Percentiles rank a stretch among this genome's conserved stretches.
Conservation (phyloP, 805 yeast species). For the Yarrowia sp. region DNA sequence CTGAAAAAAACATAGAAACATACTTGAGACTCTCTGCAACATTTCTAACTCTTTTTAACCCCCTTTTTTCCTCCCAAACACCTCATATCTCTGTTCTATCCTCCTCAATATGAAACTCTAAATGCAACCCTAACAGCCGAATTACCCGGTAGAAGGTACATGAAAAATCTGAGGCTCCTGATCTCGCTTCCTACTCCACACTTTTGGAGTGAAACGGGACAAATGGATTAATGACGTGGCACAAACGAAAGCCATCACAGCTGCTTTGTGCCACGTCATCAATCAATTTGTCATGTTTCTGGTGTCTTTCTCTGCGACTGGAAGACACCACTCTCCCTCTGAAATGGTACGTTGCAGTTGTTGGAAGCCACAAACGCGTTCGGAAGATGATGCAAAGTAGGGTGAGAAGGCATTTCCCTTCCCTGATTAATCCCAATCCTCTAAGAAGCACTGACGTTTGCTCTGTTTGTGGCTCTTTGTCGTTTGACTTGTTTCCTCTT, state of each 20-base stretch:
- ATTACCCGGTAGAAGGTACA: conserved; percentile 18
- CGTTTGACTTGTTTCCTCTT: not conserved
- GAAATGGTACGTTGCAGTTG: not conserved
- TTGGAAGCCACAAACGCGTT: not conserved
- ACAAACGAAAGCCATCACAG: not conserved
- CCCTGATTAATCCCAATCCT: conserved; percentile 31
- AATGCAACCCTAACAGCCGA: not conserved
- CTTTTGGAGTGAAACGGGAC: not conserved
- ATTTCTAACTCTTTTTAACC: too few species aligned
- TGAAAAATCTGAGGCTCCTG: not conserved
- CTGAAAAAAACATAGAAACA: too few species aligned
- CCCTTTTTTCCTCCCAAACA: not conserved
- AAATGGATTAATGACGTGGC: not conserved
- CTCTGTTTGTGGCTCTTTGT: not conserved
- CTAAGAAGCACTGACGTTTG: conserved; percentile 35
- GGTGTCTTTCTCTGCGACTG: not conserved
- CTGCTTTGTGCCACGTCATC: too few species aligned
- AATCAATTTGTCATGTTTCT: too few species aligned
- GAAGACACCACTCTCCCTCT: not conserved
- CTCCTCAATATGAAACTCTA: not conserved
- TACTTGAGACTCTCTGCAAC: too few species aligned
- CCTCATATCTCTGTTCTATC: not conserved
- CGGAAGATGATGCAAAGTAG: conserved; percentile 28
- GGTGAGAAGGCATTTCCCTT: conserved; percentile 28
- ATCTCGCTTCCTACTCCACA: not conserved